These are phyloP conservation scores for Eutrema japonicum DNA, from an alignment of 345 rosid species.

Conservation along the genomic window DNA sequence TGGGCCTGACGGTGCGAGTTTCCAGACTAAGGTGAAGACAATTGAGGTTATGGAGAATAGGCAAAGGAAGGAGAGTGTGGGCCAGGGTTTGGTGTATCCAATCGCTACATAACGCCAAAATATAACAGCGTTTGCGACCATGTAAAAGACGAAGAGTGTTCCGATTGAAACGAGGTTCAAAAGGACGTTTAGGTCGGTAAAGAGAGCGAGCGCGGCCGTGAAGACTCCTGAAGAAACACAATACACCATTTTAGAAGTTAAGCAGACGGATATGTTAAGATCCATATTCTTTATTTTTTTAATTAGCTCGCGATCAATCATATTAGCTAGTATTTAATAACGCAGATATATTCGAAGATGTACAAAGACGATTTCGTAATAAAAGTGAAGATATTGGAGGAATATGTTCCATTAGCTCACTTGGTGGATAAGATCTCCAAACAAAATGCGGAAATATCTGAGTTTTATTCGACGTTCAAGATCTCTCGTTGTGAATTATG, in stretches of 20 bases:
- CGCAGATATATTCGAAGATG: constrained; percentile 31
- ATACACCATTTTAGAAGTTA: background rate
- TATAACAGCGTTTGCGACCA: constrained; percentile 87
- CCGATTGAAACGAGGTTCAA: constrained; percentile 82
- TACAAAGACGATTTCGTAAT: constrained; percentile 2
- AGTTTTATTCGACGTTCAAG: constrained; percentile 19
- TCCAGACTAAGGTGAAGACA: constrained; percentile 66
- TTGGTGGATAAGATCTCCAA: constrained; percentile 13
- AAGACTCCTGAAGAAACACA: constrained; percentile 61
- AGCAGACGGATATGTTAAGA: constrained; percentile 20
- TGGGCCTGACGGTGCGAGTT: constrained; percentile 53
- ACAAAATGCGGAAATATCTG: background rate
- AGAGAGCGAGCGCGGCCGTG: constrained; percentile 81
- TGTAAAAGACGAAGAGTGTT: constrained; percentile 88
- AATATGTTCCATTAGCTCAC: constrained; percentile 23
- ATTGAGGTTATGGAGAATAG: constrained; percentile 65
- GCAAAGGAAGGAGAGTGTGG: constrained; percentile 68
- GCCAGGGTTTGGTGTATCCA: constrained; percentile 70
- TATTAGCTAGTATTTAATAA: constrained; percentile 14
- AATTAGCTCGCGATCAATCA: constrained; percentile 6
- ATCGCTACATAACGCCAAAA: constrained; percentile 69
- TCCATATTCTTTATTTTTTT: constrained; percentile 25
- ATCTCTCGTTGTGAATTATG: background rate
- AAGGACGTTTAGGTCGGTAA: constrained; percentile 73
- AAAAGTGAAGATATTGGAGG: constrained; percentile 23